Evolutionary conservation across 768 basidiomycete species (phyloP).

Genomic region (Auriscalpium orientale): DNA sequence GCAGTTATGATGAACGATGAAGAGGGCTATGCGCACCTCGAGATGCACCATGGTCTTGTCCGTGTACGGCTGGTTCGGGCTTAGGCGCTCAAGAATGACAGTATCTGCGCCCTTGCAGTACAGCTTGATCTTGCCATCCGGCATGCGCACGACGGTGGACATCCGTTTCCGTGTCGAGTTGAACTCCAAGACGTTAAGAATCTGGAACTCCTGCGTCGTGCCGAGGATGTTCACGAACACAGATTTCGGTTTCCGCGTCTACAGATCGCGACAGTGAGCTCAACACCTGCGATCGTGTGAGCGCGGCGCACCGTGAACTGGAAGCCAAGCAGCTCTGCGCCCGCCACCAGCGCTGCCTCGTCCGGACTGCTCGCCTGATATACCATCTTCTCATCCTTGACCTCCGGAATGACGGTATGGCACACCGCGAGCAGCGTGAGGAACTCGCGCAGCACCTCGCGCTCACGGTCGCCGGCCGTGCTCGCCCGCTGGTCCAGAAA

Average conservation of each 20-base stretch:
- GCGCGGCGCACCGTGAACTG: constrained; percentile 75
- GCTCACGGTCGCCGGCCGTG: constrained; percentile 25
- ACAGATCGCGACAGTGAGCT: constrained; percentile 9
- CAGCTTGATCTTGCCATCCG: constrained; percentile 87
- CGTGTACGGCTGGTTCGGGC: constrained; percentile 73
- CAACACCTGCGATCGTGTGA: constrained; percentile 13
- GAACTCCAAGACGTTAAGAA: constrained; percentile 97
- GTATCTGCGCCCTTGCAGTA: constrained; percentile 98
- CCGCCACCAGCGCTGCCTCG: constrained; percentile 91
- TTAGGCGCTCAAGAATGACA: constrained; percentile 90
- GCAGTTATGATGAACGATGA: neutral
- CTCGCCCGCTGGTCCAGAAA: constrained; percentile 40
- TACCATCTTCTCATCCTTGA: constrained; percentile 78
- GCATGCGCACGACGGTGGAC: constrained; percentile 87
- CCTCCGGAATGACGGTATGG: constrained; percentile 96
- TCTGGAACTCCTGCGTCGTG: constrained; percentile 69
- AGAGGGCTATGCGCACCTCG: constrained; percentile 47
- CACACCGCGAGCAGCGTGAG: constrained; percentile 70
- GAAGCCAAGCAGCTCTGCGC: constrained; percentile 87
- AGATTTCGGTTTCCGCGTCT: constrained; percentile 95
- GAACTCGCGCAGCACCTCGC: constrained; percentile 25
- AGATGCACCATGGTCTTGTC: constrained; percentile 86
- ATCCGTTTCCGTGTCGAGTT: constrained; percentile 97
- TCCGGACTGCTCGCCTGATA: constrained; percentile 98
- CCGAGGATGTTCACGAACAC: constrained; percentile 84